Evolutionary conservation across 345 rosid species (phyloP), one percentile per base, ranked within the genome.

Genomic region (Capsella bursapastoris): DNA sequence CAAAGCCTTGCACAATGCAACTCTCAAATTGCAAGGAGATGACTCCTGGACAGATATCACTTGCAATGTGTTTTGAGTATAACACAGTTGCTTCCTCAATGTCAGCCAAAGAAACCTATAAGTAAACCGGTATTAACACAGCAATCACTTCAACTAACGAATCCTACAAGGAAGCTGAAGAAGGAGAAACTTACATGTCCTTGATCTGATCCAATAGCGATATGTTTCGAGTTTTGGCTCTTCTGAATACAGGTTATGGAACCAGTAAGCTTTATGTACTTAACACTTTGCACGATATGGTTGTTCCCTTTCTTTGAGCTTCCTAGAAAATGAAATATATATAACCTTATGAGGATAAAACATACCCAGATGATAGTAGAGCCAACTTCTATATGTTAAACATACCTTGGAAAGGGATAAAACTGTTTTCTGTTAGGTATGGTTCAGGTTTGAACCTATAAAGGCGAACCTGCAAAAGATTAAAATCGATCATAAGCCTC

Each of bases 191-290:
- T 82, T 86, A 88, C 98, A 78, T 88, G 84, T 88, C 98, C 98
- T 80, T 87, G 86, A 73, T 88, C 96, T 61, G 96, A 74, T 61
- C 97, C 97, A 68, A 90, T 72, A 41, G 89, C 92, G 43, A 94
- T 86, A 82, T 84, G 87, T 34, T 84, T 82, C 3, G 88, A 80
- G 80, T 58, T 83, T 22, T 72, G 82, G 80, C 82, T 82, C 52
- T 78, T 77, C 79, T 73, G 83, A 51, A 94, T 57, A 68, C 89
- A 87, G 48, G 84, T 84, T 49, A 94, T 79, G 47, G 85, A 61
- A 71, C 96, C 98, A 52, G 82, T 87, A 74, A 90, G 86, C 83
- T 90, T 87, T 16, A 84, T 51, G 77, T 77, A 74, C 77, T 88
- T 94, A 44, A 91, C 71, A 73, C 86, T 78, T 7, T 90, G 87